These are phyloP conservation scores for Neofusicoccum kwambonambiense DNA, from an alignment of 2,329 filamentous ascomycete genomes.

Conservation along the genomic window DNA sequence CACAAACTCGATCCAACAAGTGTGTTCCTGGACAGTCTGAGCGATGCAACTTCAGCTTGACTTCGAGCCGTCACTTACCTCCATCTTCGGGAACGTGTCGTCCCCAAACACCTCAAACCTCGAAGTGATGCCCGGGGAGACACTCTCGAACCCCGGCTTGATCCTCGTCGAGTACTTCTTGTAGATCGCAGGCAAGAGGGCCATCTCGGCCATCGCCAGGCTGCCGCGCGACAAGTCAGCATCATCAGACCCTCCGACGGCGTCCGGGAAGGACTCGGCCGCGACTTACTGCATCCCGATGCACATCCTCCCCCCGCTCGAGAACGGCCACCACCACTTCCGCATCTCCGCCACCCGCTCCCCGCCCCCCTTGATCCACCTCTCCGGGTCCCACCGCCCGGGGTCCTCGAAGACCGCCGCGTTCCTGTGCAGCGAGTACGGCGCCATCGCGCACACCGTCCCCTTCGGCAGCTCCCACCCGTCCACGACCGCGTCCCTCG, in stretches of 20 bases:
- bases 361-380: conserved; percentile 27
- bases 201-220: conserved; percentile 54
- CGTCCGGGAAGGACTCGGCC: conserved; percentile 21
- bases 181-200: conserved; percentile 47
- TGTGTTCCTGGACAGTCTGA: background rate
- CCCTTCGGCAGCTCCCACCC: conserved; percentile 34
- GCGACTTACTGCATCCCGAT: conserved; percentile 30
- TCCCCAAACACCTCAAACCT: conserved; percentile 45
- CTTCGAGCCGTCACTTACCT: conserved; percentile 4
- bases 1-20: background rate
- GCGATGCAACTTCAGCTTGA: background rate
- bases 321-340: conserved; percentile 41
- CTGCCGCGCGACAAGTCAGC: conserved; percentile 23
- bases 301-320: conserved; percentile 42
- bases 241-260: background rate
- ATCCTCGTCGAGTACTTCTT: conserved; percentile 40
- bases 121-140: conserved; percentile 42
- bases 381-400: conserved; percentile 32
- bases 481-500: conserved; percentile 29
- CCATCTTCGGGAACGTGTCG: conserved; percentile 27
- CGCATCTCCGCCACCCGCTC: conserved; percentile 29
- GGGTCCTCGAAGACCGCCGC: conserved; percentile 30
- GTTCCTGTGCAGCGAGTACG: conserved; percentile 41
- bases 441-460: conserved; percentile 40
- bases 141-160: conserved; percentile 27